Conservation (phyloP, 2,329 filamentous ascomycete genomes). For the Fusarium proliferatum region DNA sequence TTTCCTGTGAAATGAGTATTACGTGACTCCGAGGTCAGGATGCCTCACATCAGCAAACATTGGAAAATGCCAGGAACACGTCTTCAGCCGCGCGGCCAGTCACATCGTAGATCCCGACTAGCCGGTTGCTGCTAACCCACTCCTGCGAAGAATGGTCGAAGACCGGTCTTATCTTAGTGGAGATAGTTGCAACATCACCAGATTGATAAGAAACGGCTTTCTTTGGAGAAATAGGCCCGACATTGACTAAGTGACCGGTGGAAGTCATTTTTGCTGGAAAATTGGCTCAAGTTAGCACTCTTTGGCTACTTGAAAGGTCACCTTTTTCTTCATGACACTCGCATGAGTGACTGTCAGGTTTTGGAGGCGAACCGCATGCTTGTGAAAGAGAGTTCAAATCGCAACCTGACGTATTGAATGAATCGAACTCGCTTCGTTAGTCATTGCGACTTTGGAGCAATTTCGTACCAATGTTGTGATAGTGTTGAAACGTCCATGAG, state of each 20-base stretch:
- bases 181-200: constrained; percentile 5
- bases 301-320: neutral
- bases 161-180: constrained; percentile 30
- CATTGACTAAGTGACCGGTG: neutral
- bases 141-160: constrained; percentile 18
- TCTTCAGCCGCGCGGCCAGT: constrained; percentile 37
- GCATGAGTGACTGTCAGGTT: neutral
- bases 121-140: constrained; percentile 16
- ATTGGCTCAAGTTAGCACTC: neutral
- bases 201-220: constrained; percentile 35
- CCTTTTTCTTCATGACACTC: neutral
- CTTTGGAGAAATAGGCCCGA: neutral
- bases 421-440: neutral
- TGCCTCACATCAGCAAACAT: constrained; percentile 2
- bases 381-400: neutral
- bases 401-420: neutral
- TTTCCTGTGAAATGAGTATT: neutral
- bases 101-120: constrained; percentile 5
- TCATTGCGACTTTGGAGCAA: neutral
- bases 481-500: neutral
- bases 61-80: neutral
- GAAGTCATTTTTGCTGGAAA: neutral
- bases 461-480: neutral
- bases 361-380: neutral
- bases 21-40: neutral